Conservation (phyloP, 2,329 filamentous ascomycete genomes). For the Fusarium chuoi region DNA sequence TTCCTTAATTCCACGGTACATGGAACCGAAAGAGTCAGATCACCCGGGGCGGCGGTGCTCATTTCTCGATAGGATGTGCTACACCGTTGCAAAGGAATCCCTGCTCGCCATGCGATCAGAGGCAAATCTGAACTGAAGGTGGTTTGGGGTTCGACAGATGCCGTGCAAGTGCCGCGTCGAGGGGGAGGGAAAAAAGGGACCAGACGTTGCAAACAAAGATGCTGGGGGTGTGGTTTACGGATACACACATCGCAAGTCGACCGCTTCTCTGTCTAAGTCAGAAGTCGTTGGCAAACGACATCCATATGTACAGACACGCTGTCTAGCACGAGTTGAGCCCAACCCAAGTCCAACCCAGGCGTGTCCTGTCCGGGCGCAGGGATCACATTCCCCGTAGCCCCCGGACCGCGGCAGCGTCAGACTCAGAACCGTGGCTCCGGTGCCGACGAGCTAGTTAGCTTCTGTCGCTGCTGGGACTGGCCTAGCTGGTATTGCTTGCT, state of each 20-base stretch:
- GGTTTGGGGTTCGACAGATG: constrained; percentile 21
- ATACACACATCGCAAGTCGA: not conserved
- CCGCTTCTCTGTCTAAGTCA: constrained; percentile 21
- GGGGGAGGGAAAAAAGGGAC: not conserved
- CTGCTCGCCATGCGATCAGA: constrained; percentile 34
- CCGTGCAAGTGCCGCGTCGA: constrained; percentile 34
- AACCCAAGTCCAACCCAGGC: not conserved
- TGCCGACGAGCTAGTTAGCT: constrained; percentile 33
- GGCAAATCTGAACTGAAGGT: constrained; percentile 7
- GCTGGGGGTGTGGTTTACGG: not conserved
- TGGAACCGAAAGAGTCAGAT: constrained; percentile 36
- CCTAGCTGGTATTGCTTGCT: not conserved
- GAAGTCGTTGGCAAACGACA: constrained; percentile 15
- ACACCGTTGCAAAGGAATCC: constrained; percentile 17
- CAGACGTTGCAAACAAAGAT: not conserved
- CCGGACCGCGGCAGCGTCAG: constrained; percentile 40
- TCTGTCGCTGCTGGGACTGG: not conserved
- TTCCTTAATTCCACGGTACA: constrained; percentile 16
- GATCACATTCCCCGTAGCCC: constrained; percentile 36
- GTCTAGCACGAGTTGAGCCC: constrained; percentile 11
- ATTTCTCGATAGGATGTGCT: constrained; percentile 17
- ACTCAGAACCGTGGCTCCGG: constrained; percentile 45
- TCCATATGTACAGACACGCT: constrained; percentile 11
- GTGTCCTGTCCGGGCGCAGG: constrained; percentile 36
- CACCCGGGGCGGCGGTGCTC: constrained; percentile 18